These are phyloP conservation scores for Thielaviopsis ethacetica DNA, from an alignment of 2,329 filamentous ascomycete species.

Conservation along the genomic window DNA sequence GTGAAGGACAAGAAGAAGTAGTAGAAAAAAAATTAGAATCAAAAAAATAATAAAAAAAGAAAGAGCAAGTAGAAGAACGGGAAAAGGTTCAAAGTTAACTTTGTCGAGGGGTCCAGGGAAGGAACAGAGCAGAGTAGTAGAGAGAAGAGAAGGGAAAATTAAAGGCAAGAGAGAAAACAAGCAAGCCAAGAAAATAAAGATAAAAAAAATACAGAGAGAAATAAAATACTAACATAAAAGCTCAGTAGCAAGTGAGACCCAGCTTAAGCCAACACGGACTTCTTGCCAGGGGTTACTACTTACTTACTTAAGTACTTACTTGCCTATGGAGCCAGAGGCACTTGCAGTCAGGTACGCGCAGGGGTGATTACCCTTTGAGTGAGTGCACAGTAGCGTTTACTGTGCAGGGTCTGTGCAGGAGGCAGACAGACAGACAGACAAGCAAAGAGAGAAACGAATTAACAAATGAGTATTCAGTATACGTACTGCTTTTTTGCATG, in stretches of 20 bases:
- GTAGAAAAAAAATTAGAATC: conserved; percentile 11
- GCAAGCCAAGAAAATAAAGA: conserved; percentile 2
- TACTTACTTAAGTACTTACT: too few species aligned
- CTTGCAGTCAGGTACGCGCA: background rate
- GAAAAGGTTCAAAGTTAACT: background rate
- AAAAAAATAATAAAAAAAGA: conserved; percentile 12
- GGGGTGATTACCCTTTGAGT: conserved; percentile 3
- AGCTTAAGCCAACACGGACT: conserved; percentile 9
- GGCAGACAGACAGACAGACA: background rate
- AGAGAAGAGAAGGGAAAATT: conserved; percentile 1
- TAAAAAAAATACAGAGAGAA: conserved; percentile 12
- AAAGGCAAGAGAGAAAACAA: background rate
- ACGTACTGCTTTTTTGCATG: too few species aligned
- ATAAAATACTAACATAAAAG: conserved; percentile 12
- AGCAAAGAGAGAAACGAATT: background rate
- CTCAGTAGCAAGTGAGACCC: conserved; percentile 1
- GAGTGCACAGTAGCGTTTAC: background rate
- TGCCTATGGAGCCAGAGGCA: background rate
- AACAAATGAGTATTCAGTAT: too few species aligned
- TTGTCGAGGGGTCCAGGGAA: conserved; percentile 9
- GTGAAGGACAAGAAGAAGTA: conserved; percentile 13
- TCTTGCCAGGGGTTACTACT: conserved; percentile 1
- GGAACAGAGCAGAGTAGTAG: conserved; percentile 1
- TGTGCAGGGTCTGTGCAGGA: conserved; percentile 5
- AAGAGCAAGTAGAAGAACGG: conserved; percentile 12